phyloP scores from a whole-genome alignment of 176 grass and related monocot species.

The Triticum dicoccoides region DNA sequence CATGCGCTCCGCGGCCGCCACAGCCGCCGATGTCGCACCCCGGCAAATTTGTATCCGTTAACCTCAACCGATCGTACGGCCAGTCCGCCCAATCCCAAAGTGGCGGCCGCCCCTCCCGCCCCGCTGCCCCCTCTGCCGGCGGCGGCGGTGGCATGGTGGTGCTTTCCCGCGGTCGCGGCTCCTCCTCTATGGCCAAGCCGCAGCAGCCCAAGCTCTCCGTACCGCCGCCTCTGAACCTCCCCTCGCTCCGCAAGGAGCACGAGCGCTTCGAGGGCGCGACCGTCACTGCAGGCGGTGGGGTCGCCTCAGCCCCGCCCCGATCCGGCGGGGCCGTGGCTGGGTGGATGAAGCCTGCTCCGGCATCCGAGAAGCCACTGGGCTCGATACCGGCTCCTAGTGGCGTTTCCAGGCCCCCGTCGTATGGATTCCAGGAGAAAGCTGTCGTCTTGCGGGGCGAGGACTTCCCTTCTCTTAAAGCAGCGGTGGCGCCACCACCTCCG shows the following conservation, averaged over 20 bases:
- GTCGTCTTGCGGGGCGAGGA: slow-evolving; percentile 86
- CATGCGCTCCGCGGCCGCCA: slow-evolving; percentile 35
- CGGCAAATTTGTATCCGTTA: slow-evolving; percentile 85
- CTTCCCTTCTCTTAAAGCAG: slow-evolving; percentile 85
- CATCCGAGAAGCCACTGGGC: slow-evolving; percentile 44
- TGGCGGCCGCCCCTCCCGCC: slow-evolving; percentile 48
- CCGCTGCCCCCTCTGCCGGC: slow-evolving; percentile 23
- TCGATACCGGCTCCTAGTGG: slow-evolving; percentile 21
- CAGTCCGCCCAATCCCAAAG: slow-evolving; percentile 39
- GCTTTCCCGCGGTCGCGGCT: slow-evolving; percentile 69
- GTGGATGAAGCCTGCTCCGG: slow-evolving; percentile 68
- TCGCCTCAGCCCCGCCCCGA: slow-evolving; percentile 38
- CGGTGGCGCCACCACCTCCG: slow-evolving; percentile 43
- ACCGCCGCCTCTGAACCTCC: slow-evolving; percentile 91
- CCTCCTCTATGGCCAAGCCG: slow-evolving; percentile 50
- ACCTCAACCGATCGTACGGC: slow-evolving; percentile 83
- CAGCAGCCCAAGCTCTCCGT: slow-evolving; percentile 79
- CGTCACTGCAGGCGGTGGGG: slow-evolving; percentile 29
- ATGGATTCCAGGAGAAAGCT: slow-evolving; percentile 61
- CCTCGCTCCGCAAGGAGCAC: slow-evolving; percentile 91
- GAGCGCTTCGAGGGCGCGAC: slow-evolving; percentile 74
- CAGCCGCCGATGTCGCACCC: slow-evolving; percentile 72
- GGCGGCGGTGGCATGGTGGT: slow-evolving; percentile 78
- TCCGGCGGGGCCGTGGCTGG: slow-evolving; percentile 53
- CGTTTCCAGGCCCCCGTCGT: slow-evolving; percentile 11